A percentile compares a stretch with the other conserved stretches of the same genome.
phyloP scores from a whole-genome alignment of 768 basidiomycete species.

The Serendipita vermifera region DNA sequence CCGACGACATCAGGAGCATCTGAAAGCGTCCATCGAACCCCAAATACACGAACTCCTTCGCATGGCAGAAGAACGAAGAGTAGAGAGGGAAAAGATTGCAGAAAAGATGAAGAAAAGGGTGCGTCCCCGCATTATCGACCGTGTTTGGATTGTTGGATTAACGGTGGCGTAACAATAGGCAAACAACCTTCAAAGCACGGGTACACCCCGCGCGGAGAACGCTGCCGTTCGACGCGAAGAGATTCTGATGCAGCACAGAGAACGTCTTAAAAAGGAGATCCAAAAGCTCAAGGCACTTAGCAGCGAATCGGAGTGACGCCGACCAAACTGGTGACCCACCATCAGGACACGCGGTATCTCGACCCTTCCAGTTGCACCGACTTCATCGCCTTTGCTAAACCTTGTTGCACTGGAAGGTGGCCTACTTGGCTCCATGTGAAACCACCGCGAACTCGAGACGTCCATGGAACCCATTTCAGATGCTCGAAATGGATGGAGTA shows the following conservation, averaged over 20 bases:
- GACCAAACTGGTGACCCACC: too few relatives aligned
- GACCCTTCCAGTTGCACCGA: too few relatives aligned
- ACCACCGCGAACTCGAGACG: too few relatives aligned
- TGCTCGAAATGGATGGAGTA: too few relatives aligned
- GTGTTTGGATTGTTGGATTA: too few relatives aligned
- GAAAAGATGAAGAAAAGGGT: background rate
- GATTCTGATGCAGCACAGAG: background rate
- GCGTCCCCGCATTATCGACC: background rate
- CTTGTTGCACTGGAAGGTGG: too few relatives aligned
- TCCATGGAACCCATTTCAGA: too few relatives aligned
- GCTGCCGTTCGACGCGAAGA: background rate
- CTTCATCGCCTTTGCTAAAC: too few relatives aligned
- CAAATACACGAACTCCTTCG: background rate
- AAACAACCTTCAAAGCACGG: background rate
- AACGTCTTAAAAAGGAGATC: background rate
- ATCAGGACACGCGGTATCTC: too few relatives aligned
- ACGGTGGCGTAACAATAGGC: too few relatives aligned
- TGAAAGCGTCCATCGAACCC: conserved; percentile 4
- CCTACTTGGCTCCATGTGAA: too few relatives aligned
- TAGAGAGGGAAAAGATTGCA: background rate
- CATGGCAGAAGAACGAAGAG: background rate
- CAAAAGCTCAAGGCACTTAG: background rate
- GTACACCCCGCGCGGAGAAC: background rate
- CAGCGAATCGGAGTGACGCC: too few relatives aligned
- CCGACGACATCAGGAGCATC: background rate